Evolutionary conservation across 805 yeast species (phyloP), one percentile per base, ranked within the genome.

Genomic region (Sugiyamaella floridensis): DNA sequence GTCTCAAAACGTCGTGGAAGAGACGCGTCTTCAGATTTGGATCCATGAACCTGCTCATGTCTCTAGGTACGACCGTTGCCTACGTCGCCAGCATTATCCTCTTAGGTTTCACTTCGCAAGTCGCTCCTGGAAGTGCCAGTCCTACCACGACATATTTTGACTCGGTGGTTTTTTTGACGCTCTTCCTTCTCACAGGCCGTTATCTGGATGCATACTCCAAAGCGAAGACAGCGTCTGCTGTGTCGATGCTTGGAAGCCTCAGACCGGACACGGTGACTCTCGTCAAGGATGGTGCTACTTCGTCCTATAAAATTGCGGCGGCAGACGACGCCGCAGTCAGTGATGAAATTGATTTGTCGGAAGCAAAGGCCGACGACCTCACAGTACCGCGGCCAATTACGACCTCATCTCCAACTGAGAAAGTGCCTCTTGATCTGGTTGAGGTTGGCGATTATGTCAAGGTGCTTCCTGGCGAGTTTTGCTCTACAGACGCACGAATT

Each of bases 401-500:
- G 4, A 6, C 34, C 16, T 28, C 16, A 10, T 28, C n/a, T n/a
- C 37, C 12, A 11, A 14, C 37, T 10, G 55, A 54, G 26, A 55
- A 50, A 15, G 57, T 65, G 8, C 57, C 63, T 1, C 51, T 67
- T 5, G 73, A 71, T 50, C 57, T 76, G 48, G 70, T 92, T 32
- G 96, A 92, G 65, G 87, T 96, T 2, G 97, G 97, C 55, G 99
- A 93, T 65, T 81, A 84, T 43, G 75, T 90, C 1, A 57, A 60
- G 14, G 63, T 72, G 9, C 49, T 62, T 9, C 68, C 72, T 1
- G 76, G 75, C n/a, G 63, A 63, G 60, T 62, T 71, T 7, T 68
- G 69, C 16, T 95, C 97, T 0, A 90, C 92, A 0, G 99, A 92
- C 67, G 79, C 85, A 22, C 73, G 88, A 2, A 67, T 92, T 53